Base-by-base conservation (phyloP, 805 yeast species). In the Monosporozyma unispora region DNA sequence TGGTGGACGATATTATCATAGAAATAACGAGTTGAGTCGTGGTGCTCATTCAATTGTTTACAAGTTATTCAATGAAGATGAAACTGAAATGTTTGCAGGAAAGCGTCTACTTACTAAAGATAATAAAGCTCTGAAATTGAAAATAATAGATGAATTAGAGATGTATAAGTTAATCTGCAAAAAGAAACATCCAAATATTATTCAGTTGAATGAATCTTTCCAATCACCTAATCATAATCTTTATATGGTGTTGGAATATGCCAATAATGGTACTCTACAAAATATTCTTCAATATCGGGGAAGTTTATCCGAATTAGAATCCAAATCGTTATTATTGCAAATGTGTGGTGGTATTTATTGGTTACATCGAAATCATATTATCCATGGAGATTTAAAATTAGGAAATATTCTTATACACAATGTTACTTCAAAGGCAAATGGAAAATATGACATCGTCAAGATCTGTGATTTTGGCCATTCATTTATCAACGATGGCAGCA, bases 71-170 rank as follows among this genome's bases (percentile, higher is more conserved):
- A 27, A 44, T 38, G 95, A 87, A 67, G 83, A 87, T 52, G 74
- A 79, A 53, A 96, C 96, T 31, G 78, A 79, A 60, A 76, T 86
- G 2, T 91, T 75, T 67, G 98, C 98, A n/a, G 98, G 98, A 25
- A 91, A 91, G 62, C 91, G 97, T 0, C 93, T 91, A 41, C 96
- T 97, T 50, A 91, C 89, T 68, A 89, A 88, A 0, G 87, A 96
- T 12, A 82, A 89, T 57, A 84, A 82, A 56, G 82, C 89, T 73
- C 88, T 96, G 9, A 81, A 86, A 57, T 67, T 69, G 16, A 82
- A 86, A 68, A 78, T 91, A 51, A 73, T 90, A 55, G 86, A 95
- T 47, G 98, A 91, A 68, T 89, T 91, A 64, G 87, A 88, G 62
- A 88, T 91, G 57, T 97, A 91, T 69, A 87, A 89, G 63, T 79